Evolutionary conservation across 164 flowering plant genomes (phyloP).

Genomic region (Chimonanthus salicifolius): DNA sequence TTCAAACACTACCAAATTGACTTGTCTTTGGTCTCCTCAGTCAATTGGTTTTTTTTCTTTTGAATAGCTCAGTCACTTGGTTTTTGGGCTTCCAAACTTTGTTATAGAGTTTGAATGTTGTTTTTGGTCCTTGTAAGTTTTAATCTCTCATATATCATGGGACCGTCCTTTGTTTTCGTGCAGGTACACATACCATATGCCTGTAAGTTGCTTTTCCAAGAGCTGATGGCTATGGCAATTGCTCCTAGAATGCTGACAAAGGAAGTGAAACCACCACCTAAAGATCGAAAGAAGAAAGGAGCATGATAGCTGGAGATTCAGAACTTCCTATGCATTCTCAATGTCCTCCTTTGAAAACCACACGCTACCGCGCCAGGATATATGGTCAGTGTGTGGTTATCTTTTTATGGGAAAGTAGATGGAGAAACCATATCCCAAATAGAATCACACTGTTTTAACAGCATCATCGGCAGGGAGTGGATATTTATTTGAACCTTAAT

Average conservation of each 20-base stretch:
- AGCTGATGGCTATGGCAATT: slow-evolving; percentile 96
- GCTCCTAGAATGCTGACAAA: slow-evolving; percentile 91
- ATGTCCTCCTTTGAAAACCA: no score
- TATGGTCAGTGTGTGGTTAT: no score
- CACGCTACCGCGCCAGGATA: no score
- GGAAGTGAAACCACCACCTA: slow-evolving; percentile 41
- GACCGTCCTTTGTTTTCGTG: background rate
- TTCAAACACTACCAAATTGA: no score
- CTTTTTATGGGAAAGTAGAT: no score
- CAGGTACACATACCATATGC: slow-evolving; percentile 94
- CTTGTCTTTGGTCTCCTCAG: background rate
- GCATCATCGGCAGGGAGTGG: no score
- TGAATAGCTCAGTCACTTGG: background rate
- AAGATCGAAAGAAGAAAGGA: slow-evolving; percentile 55
- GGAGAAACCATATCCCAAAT: no score
- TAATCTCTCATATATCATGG: background rate
- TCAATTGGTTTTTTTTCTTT: background rate
- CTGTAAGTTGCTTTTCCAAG: slow-evolving; percentile 90
- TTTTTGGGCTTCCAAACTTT: background rate
- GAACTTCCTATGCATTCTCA: no score
- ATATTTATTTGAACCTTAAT: no score
- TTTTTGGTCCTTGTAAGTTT: background rate
- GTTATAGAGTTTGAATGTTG: background rate
- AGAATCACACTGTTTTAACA: no score
- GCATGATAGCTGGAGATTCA: slow-evolving; percentile 18